phyloP scores from a whole-genome alignment of 129 eudicot species.

The Escallonia herrerae region DNA sequence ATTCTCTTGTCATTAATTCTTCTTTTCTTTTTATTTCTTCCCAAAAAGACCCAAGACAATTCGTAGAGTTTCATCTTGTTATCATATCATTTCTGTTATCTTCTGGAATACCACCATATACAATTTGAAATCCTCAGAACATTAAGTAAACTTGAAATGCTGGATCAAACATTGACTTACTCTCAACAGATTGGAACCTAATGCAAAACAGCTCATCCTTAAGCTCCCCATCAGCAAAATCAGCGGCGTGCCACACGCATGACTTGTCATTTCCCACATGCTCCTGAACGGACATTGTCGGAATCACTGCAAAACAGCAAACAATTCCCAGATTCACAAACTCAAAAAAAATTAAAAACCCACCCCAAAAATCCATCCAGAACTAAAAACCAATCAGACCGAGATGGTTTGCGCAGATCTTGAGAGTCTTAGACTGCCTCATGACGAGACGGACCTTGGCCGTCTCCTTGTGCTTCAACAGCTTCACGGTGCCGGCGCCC shows the following conservation, averaged over 20 bases:
- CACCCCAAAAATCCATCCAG: not conserved
- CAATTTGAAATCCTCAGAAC: no score
- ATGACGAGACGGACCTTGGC: conserved; percentile 70
- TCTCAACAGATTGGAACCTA: conserved; percentile 59
- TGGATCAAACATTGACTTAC: conserved; percentile 31
- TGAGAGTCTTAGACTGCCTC: conserved; percentile 72
- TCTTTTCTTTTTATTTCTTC: no score
- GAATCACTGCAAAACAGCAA: conserved; percentile 33
- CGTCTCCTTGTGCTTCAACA: conserved; percentile 55
- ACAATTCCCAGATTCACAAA: not conserved
- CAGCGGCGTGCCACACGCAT: conserved; percentile 84
- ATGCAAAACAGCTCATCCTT: conserved; percentile 70
- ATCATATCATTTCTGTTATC: no score
- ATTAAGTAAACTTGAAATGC: no score
- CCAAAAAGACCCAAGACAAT: no score
- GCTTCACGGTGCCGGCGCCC: conserved; percentile 76
- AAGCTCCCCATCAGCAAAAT: conserved; percentile 74
- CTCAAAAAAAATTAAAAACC: not conserved
- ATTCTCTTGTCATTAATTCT: no score
- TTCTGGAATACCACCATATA: no score
- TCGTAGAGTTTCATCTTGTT: no score
- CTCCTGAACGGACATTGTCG: conserved; percentile 67
- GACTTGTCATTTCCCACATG: conserved; percentile 78
- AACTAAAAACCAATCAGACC: conserved; percentile 17
- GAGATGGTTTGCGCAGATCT: conserved; percentile 82